These are phyloP conservation scores for Colletotrichum echinochloae DNA, from an alignment of 2,329 filamentous ascomycete species.

Conservation along the genomic window DNA sequence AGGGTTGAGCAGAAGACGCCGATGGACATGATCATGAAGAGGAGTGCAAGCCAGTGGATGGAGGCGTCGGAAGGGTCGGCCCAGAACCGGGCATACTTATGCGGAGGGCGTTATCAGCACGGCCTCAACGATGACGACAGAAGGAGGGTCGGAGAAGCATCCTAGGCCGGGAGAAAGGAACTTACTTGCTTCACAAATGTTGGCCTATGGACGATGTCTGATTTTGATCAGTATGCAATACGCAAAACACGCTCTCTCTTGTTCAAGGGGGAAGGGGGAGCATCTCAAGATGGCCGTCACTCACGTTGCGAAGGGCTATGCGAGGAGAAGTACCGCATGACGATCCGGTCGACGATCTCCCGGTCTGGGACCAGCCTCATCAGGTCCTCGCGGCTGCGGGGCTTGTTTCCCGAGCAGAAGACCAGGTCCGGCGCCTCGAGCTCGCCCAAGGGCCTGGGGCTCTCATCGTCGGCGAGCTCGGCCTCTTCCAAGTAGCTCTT, in stretches of 20 bases:
- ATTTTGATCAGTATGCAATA: constrained; percentile 31
- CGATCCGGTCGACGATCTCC: constrained; percentile 60
- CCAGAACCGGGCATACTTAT: constrained; percentile 64
- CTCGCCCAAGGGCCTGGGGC: constrained; percentile 50
- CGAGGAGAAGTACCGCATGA: constrained; percentile 66
- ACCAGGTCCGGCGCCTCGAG: constrained; percentile 57
- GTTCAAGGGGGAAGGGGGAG: no score
- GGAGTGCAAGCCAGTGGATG: constrained; percentile 62
- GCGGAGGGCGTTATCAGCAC: not conserved
- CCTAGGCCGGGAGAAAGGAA: constrained; percentile 4
- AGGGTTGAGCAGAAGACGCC: constrained; percentile 60
- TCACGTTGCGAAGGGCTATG: constrained; percentile 64
- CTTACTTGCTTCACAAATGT: constrained; percentile 60
- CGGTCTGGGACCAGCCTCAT: constrained; percentile 61
- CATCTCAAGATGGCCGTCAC: constrained; percentile 33
- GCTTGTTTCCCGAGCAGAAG: constrained; percentile 54
- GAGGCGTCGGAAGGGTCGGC: constrained; percentile 53
- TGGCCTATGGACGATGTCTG: constrained; percentile 66
- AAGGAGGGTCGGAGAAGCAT: not conserved
- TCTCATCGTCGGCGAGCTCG: constrained; percentile 52
- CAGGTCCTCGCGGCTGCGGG: constrained; percentile 59
- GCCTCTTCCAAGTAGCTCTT: constrained; percentile 68
- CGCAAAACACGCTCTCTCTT: constrained; percentile 17
- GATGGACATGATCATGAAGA: constrained; percentile 61
- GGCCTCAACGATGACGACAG: not conserved